Conservation (phyloP, 2,329 filamentous ascomycete species). For the Fusarium continuum region DNA sequence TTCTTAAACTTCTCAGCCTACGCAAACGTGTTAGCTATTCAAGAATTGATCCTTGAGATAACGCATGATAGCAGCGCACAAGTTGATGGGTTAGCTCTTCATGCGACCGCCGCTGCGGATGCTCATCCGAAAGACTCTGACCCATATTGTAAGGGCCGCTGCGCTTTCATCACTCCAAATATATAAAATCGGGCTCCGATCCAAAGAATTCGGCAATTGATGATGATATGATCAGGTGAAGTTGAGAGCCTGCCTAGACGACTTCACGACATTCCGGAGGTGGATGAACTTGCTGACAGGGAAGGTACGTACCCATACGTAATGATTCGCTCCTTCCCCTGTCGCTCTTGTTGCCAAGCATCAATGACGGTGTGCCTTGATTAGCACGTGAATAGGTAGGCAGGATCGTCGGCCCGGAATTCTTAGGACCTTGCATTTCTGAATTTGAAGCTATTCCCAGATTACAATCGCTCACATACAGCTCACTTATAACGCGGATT, state of each 20-base stretch:
- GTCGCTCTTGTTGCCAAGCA: conserved; percentile 14
- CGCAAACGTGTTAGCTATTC: conserved; percentile 8
- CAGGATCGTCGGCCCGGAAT: conserved; percentile 3
- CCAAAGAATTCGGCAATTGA: background rate
- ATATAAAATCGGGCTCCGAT: background rate
- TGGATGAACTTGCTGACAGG: conserved; percentile 35
- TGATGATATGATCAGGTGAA: conserved; percentile 24
- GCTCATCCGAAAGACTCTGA: conserved; percentile 60
- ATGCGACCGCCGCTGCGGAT: conserved; percentile 55
- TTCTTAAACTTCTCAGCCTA: conserved; percentile 72
- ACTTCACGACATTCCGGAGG: conserved; percentile 40
- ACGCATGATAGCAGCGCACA: conserved; percentile 49
- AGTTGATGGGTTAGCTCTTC: conserved; percentile 62
- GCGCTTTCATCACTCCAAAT: conserved; percentile 37
- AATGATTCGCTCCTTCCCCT: conserved; percentile 25
- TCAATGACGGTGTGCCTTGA: background rate
- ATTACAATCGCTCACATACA: background rate
- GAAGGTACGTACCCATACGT: conserved; percentile 39
- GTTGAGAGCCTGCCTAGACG: conserved; percentile 19
- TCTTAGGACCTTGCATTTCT: background rate
- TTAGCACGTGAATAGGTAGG: conserved; percentile 20
- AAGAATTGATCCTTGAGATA: background rate
- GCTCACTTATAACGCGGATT: too few relatives aligned
- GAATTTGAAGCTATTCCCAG: conserved; percentile 27
- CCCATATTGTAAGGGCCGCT: conserved; percentile 55